Base-by-base conservation (phyloP, 495 filamentous ascomycete species). In the Rusavskia elegans region DNA sequence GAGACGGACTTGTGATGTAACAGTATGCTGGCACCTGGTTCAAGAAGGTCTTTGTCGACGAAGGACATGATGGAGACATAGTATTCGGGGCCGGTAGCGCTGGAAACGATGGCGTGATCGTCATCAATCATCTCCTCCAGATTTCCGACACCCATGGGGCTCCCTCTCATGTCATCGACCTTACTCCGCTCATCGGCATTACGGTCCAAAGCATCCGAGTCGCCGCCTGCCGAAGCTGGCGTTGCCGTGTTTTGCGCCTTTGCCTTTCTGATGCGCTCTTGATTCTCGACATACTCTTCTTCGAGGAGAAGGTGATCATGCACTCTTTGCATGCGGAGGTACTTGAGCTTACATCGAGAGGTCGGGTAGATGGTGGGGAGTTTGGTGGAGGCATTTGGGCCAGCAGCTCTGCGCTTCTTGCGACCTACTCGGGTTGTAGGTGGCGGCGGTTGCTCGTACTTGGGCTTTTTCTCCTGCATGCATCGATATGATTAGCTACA, bases 51-150 rank as follows among this genome's bases (percentile, higher is more conserved):
- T 69, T 99, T 99, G 72, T 99, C 92, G 38, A 99, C 92, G 60
- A 99, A 99, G 39, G 90, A 96, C 92, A 99, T 99, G 76, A 99
- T 99, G 49, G 89, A 95, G 54, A 99, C 92, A 65, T 99, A 99
- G 73, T 96, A 99, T 66, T 99, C 92, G 2, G 92, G 93, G 0
- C 92, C 92, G 13, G 93, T 96, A 4, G 93, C 90, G 64, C 87
- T 95, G 10, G 87, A 95, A 40, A 99, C 93, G 62, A 99, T 99
- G 53, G 92, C 92, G 63, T 99, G 92, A 70, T 99, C 92, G 69
- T 99, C 92, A 67, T 99, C 92, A 61, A 99, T 99, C 80, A 99
- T 84, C 71, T 99, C 92, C 68, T 97, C 92, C 61, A 99, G 68
- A 55, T 92, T 96, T 40, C 92, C 92, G 41, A 99, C 92, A 14